These are phyloP conservation scores for cucumber (Cucumis sativus) DNA, from an alignment of 306 rosid species.

Conservation along the genomic window Cucumber_9930_V3 NC_026660.2:6347501-6348000, in stretches of 20 bases:
- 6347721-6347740: too few species aligned
- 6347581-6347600: constrained; percentile 17
- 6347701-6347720: neutral
- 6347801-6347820: neutral
- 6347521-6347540: constrained; percentile 75
- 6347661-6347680: constrained; percentile 22
- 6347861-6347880: constrained; percentile 18
- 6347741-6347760: too few species aligned
- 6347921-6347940: constrained; percentile 49
- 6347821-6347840: neutral
- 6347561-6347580: neutral
- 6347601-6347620: constrained; percentile 49
- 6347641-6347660: constrained; percentile 59
- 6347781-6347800: neutral
- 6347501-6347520: constrained; percentile 36
- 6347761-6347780: too few species aligned
- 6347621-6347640: constrained; percentile 85
- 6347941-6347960: constrained; percentile 98
- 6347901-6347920: constrained; percentile 2
- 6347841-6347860: neutral
- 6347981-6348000: constrained; percentile 85
- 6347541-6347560: constrained; percentile 5
- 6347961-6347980: constrained; percentile 79
- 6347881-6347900: constrained; percentile 13
- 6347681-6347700: neutral